Evolutionary conservation across 2,329 filamentous ascomycete species (phyloP).

Genomic region (Aureobasidium sp.): DNA sequence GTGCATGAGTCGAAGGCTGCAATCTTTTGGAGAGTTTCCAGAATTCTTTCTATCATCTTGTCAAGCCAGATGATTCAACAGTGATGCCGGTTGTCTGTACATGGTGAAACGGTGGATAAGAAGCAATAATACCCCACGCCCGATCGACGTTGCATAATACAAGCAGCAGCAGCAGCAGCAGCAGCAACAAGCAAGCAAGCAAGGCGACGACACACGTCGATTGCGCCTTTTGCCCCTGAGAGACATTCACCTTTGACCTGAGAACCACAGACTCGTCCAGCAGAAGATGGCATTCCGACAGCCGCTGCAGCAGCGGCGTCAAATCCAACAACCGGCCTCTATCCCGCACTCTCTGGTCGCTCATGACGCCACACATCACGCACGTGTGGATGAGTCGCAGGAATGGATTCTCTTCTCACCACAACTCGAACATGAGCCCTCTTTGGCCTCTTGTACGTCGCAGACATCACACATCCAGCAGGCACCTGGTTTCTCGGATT

Average conservation of each 20-base stretch:
- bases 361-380: conserved; percentile 33
- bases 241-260: not conserved
- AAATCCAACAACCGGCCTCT: conserved; percentile 22
- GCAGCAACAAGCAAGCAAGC: conserved; percentile 4
- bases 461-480: conserved; percentile 61
- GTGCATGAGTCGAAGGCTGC: conserved; percentile 3
- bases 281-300: conserved; percentile 29
- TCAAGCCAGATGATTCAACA: not conserved
- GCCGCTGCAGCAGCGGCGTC: conserved; percentile 28
- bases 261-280: not conserved
- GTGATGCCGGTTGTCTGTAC: conserved; percentile 2
- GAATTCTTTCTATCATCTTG: not conserved
- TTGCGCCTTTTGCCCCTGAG: not conserved
- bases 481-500: conserved; percentile 68
- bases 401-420: conserved; percentile 94
- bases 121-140: conserved; percentile 14
- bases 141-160: conserved; percentile 7
- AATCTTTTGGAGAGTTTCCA: not conserved
- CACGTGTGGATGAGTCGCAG: conserved; percentile 62
- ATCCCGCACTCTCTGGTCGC: conserved; percentile 16
- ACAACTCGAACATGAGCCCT: conserved; percentile 45
- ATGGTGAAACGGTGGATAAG: conserved; percentile 5
- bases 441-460: conserved; percentile 61
- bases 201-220: not conserved
- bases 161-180: not conserved